Evolutionary conservation across 2,329 filamentous ascomycete genomes (phyloP).

Genomic region (Pestalotiopsis fici): DNA sequence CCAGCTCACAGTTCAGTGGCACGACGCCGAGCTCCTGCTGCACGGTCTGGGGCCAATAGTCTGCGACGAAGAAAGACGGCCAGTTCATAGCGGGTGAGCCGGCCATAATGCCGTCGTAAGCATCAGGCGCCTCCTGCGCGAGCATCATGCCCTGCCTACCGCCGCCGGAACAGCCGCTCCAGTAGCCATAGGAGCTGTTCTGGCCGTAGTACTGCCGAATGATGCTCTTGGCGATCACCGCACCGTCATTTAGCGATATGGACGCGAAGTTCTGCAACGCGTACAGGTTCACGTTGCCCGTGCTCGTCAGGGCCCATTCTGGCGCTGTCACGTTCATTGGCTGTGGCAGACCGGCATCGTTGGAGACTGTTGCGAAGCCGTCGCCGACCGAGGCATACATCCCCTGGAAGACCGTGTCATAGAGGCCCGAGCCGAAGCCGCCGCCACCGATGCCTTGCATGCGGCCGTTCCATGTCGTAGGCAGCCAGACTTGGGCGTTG

Average conservation of each 20-base stretch:
- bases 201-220: background rate
- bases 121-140: conserved; percentile 1
- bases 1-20: background rate
- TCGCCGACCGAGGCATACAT: background rate
- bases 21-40: background rate
- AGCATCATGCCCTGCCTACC: conserved; percentile 2
- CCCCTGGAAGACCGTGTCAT: background rate
- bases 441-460: conserved; percentile 7
- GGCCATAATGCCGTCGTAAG: conserved; percentile 1
- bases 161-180: conserved; percentile 1
- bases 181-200: background rate
- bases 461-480: conserved; percentile 7
- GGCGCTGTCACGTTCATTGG: background rate
- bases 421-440: background rate
- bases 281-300: conserved; percentile 8
- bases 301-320: background rate
- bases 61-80: background rate
- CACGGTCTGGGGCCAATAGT: background rate
- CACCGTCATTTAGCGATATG: conserved; percentile 2
- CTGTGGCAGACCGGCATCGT: background rate
- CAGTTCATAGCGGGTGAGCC: background rate
- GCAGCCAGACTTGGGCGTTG: conserved; percentile 1
- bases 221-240: background rate
- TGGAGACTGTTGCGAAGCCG: conserved; percentile 8
- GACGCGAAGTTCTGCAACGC: conserved; percentile 8